phyloP scores from a whole-genome alignment of 257 asterid species.

The Coffea eugenioides region DNA sequence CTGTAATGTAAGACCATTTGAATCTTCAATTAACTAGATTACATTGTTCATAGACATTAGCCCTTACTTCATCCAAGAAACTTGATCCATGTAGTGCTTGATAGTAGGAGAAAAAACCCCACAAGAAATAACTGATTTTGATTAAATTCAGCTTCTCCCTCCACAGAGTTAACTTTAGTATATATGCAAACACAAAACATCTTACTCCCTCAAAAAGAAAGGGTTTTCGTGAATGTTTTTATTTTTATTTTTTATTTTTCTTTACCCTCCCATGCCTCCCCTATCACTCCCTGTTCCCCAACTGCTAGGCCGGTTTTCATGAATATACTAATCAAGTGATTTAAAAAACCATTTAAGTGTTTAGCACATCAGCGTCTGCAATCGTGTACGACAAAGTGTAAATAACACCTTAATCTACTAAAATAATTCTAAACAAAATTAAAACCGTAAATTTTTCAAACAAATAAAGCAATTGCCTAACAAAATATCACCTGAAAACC shows the following conservation, averaged over 20 bases:
- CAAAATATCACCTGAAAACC: conserved; percentile 71
- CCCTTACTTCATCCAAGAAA: not conserved
- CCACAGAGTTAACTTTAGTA: not conserved
- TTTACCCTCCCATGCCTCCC: too few species aligned
- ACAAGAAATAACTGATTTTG: not conserved
- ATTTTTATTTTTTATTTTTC: too few species aligned
- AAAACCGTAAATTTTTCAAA: not conserved
- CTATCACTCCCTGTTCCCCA: too few species aligned
- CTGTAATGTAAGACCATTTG: not conserved
- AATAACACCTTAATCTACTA: not conserved
- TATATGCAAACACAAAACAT: not conserved
- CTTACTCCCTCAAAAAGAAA: not conserved
- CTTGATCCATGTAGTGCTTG: not conserved
- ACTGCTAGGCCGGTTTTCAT: too few species aligned
- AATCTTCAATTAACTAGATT: not conserved
- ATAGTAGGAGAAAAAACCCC: not conserved
- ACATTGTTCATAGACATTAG: not conserved
- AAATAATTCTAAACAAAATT: not conserved
- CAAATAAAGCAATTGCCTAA: not conserved
- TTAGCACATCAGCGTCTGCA: not conserved
- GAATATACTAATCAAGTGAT: not conserved
- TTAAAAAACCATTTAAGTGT: not conserved
- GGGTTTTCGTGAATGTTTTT: too few species aligned
- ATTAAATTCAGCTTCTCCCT: not conserved
- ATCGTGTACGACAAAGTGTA: not conserved